Evolutionary conservation across 2,329 filamentous ascomycete species (phyloP), one percentile per base, ranked within the genome.

Genomic region (Ceratocystis albifundus): DNA sequence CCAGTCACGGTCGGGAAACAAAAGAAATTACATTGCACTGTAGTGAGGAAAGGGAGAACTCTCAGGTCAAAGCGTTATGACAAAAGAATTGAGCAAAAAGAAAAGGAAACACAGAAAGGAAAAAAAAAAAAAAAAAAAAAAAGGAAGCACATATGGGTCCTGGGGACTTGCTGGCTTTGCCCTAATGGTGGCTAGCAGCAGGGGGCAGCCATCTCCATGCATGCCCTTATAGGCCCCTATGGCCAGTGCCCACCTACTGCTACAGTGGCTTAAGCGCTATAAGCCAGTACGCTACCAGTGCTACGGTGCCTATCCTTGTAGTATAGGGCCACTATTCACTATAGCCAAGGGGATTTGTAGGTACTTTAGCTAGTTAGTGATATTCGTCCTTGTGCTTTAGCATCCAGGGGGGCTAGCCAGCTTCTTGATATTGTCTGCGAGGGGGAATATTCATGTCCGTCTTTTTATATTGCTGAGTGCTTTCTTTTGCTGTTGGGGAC

Each of bases 11-110:
- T 15, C 36, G 22, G 48, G 25, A 53, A 32, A 59, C 12, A 36
- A 59, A 59, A 32, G 55, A 59, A 59, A 59, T 59, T 59, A 59
- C 28, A 59, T 59, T 59, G 20, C 28, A 36, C 55, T 32, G 55
- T 59, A 8, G 55, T 36, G 17, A 59, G 55, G 15, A 59, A 59
- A 59, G 55, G 55, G 55, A 32, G 55, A n/a, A 36, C 12, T 20
- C 25, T 30, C 4, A 59, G 17, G 25, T 59, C 55, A 59, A 59
- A 59, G 55, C 55, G 55, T 25, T 1, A 25, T 30, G 53, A 8
- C 22, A 7, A 53, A 53, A 53, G 48, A 25, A 12, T 25, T 12
- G 36, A 8, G n/a, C 22, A 59, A 59, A 36, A 32, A 32, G 36
- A 12, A 7, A 25, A 32, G n/a, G 32, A 25, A 22, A 50, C n/a